These are phyloP conservation scores for Talaromyces thailandensis DNA, from an alignment of 495 filamentous ascomycete genomes.

Conservation along the genomic window DNA sequence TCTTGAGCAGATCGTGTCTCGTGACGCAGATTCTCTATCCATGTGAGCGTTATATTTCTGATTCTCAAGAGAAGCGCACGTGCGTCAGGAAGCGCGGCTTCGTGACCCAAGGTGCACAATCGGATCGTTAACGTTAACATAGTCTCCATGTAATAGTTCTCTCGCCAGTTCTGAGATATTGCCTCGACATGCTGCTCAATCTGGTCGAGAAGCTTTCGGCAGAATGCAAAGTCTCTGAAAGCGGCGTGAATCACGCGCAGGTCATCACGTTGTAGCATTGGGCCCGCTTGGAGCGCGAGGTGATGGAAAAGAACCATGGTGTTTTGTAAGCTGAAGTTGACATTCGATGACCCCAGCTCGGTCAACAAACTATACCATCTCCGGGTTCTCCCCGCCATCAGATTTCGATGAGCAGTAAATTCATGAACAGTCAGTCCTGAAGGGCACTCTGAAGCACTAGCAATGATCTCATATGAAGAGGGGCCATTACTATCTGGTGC, in stretches of 20 bases:
- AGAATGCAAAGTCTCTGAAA: slow-evolving; percentile 20
- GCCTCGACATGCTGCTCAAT: slow-evolving; percentile 21
- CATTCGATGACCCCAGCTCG: slow-evolving; percentile 36
- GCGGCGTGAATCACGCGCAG: slow-evolving; percentile 18
- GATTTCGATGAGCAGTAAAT: slow-evolving; percentile 34
- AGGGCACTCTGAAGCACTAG: slow-evolving; percentile 33
- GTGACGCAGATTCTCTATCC: slow-evolving; percentile 34
- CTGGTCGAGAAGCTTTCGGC: slow-evolving; percentile 14
- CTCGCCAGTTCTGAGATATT: slow-evolving; percentile 41
- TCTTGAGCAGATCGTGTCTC: slow-evolving; percentile 34
- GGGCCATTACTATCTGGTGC: slow-evolving; percentile 11
- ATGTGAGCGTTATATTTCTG: slow-evolving; percentile 21
- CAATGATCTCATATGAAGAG: slow-evolving; percentile 30
- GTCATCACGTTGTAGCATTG: slow-evolving; percentile 5
- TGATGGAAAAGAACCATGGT: slow-evolving; percentile 37
- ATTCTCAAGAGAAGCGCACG: slow-evolving; percentile 9
- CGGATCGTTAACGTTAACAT: slow-evolving; percentile 28
- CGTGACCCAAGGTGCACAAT: slow-evolving; percentile 21
- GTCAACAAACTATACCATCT: slow-evolving; percentile 42
- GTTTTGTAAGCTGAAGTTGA: slow-evolving; percentile 38
- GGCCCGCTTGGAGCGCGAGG: slow-evolving; percentile 39
- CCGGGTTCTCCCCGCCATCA: slow-evolving; percentile 32
- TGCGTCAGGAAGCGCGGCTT: background rate
- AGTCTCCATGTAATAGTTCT: slow-evolving; percentile 27
- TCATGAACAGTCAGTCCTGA: slow-evolving; percentile 37